phyloP scores from a whole-genome alignment of 257 asterid genomes.

The Lycium barbarum region DNA sequence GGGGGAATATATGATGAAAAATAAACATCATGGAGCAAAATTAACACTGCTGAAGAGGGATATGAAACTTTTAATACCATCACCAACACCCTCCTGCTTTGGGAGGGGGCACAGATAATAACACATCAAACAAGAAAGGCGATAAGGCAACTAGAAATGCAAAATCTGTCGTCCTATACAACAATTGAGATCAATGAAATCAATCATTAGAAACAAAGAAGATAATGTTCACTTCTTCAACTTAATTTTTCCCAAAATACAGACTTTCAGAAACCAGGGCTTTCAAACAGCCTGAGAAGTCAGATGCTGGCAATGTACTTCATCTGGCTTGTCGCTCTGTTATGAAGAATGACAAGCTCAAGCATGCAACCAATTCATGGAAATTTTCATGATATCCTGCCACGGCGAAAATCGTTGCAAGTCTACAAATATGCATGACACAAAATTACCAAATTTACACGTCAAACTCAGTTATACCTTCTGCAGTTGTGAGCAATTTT shows the following conservation, averaged over 20 bases:
- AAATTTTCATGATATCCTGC: background rate
- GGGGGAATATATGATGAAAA: background rate
- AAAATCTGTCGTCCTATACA: background rate
- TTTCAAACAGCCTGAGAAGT: background rate
- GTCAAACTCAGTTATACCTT: constrained; percentile 54
- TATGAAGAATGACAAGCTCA: background rate
- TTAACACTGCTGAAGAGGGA: background rate
- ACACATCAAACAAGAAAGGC: background rate
- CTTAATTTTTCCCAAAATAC: background rate
- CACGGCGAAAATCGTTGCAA: background rate
- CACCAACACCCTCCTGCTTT: constrained; percentile 10
- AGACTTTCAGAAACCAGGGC: background rate
- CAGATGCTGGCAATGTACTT: background rate
- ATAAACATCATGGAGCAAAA: background rate
- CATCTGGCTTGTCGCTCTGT: background rate
- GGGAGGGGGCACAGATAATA: background rate
- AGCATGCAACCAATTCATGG: background rate
- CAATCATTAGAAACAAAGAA: background rate
- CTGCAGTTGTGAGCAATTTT: constrained; percentile 73
- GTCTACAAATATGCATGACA: constrained; percentile 11
- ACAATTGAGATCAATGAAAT: background rate
- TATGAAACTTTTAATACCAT: background rate
- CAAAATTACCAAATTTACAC: background rate
- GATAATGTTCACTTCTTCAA: background rate
- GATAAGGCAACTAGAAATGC: background rate